Evolutionary conservation across 1,284 basidiomycete species (phyloP), one percentile per base, ranked within the genome.

Genomic region (Trametes pubescens): DNA sequence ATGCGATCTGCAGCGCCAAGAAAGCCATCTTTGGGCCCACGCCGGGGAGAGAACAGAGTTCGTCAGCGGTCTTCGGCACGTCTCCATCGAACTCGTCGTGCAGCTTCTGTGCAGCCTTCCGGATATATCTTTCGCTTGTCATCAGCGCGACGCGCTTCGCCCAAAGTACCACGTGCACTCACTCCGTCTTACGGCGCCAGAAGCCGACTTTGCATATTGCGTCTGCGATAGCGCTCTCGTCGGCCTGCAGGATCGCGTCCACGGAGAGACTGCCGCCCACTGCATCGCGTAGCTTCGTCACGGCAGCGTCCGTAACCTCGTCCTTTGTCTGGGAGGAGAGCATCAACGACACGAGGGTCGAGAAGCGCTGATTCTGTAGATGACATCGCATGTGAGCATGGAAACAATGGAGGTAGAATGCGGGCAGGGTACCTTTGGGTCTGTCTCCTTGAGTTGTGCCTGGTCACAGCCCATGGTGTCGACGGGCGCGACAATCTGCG

Each of bases 11-110:
- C 1, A 98, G 82, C 0, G 90, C 83, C 48, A 96, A 74, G 76
- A 93, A 95, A 0, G 93, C 94, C 94, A 98, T 96, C 77, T 98
- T 98, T 0, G 94, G 95, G 0, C 96, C 95, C 0, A 97, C 94
- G 0, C 95, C 95, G 4, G 89, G 88, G 10, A 98, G 78, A 18
- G 89, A 89, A 67, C 93, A 93, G 11, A 98, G 80, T 57, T 94
- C 93, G 53, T 96, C 93, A 2, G 91, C 87, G 0, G 93, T 95
- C 74, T 92, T 89, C 0, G 95, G 95, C 0, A 97, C 89, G 68
- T 97, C 95, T 1, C 88, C 86, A 58, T 85, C 84, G 62, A 94
- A 91, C 0, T 91, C 82, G 62, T 93, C 88, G 16, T 84, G 80
- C n/a, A 94, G 80, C 47, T 81, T 82, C 60, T 84, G 78, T 0